phyloP scores from a whole-genome alignment of 2,329 filamentous ascomycete genomes.

The Monilinia polystroma region DNA sequence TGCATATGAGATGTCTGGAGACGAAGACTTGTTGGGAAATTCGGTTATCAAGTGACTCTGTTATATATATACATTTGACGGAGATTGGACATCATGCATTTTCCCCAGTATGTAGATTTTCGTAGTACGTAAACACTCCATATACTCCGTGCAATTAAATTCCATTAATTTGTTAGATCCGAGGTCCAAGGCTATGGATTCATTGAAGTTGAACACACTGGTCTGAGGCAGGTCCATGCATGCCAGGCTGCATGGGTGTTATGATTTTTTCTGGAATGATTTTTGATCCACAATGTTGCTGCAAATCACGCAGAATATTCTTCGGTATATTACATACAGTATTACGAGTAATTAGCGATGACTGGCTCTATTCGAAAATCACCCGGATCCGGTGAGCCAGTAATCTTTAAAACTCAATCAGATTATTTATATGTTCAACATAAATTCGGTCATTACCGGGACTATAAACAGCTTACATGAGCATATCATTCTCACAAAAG shows the following conservation, averaged over 20 bases:
- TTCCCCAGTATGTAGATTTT: neutral
- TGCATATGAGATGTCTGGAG: conserved; percentile 10
- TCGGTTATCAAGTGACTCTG: neutral
- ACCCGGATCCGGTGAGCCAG: neutral
- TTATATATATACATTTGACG: neutral
- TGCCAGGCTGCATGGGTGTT: neutral
- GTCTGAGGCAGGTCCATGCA: neutral
- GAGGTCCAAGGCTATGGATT: neutral
- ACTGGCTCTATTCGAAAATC: neutral
- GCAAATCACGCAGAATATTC: neutral
- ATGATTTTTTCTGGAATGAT: conserved; percentile 8
- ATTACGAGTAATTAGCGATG: neutral
- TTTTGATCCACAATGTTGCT: neutral
- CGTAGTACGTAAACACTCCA: no score
- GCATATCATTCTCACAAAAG: neutral
- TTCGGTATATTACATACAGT: no score
- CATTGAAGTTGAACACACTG: neutral
- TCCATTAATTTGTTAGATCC: neutral
- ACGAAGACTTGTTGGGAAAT: neutral
- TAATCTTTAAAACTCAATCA: neutral
- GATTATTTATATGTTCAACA: neutral
- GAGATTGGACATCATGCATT: neutral
- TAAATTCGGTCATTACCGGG: neutral
- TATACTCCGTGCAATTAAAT: neutral
- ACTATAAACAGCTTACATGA: neutral